Evolutionary conservation across 2,329 filamentous ascomycete species (phyloP).

Genomic region (Epichloe glyceriae): DNA sequence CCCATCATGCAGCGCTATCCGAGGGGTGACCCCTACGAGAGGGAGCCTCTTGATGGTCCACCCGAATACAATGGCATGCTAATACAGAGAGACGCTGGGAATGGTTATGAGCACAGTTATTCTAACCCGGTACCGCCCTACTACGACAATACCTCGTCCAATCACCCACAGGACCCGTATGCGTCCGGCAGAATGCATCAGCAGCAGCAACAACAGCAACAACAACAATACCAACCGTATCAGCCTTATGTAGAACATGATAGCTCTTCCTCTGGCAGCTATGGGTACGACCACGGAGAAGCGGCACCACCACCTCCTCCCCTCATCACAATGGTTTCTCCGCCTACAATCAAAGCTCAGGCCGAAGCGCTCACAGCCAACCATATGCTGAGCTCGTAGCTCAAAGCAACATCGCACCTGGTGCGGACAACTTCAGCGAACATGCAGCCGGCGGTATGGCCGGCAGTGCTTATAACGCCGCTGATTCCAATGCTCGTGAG

Average conservation of each 20-base stretch:
- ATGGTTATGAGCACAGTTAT: conserved; percentile 9
- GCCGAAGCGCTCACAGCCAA: conserved; percentile 12
- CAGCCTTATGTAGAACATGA: conserved; percentile 1
- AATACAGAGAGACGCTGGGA: conserved; percentile 5
- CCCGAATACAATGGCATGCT: neutral
- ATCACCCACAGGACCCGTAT: neutral
- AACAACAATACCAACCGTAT: neutral
- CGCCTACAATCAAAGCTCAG: conserved; percentile 10
- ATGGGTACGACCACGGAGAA: neutral
- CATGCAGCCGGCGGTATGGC: conserved; percentile 52
- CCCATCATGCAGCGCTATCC: conserved; percentile 20
- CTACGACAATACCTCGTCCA: conserved; percentile 15
- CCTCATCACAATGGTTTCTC: conserved; percentile 13
- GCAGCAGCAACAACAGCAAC: neutral
- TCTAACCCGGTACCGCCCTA: conserved; percentile 11
- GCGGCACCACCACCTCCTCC: conserved; percentile 1
- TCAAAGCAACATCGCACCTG: conserved; percentile 38
- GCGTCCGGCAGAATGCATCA: neutral
- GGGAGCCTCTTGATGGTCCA: conserved; percentile 21
- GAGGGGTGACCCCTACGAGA: conserved; percentile 20
- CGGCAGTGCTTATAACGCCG: conserved; percentile 53
- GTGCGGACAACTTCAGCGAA: conserved; percentile 54
- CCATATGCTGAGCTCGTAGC: conserved; percentile 13
- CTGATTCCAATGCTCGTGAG: conserved; percentile 49
- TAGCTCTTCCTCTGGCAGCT: neutral